A percentile compares a stretch with the other conserved stretches of the same genome.
These are phyloP conservation scores for Tolypocladium inflatum DNA, from an alignment of 2,329 filamentous ascomycete species.

Conservation along the genomic window DNA sequence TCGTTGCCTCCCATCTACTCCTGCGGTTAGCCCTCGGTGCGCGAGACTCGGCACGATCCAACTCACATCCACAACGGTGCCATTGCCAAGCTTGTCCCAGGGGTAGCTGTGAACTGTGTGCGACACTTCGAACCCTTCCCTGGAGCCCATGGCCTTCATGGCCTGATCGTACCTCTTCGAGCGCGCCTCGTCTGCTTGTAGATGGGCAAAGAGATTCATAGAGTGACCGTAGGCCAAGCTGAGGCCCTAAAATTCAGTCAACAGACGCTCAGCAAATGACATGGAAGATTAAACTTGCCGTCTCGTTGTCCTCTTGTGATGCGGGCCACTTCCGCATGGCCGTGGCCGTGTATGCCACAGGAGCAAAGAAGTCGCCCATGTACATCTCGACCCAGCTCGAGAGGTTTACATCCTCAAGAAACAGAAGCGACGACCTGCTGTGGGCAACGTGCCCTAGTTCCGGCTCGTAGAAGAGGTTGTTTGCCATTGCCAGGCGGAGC, in stretches of 20 bases:
- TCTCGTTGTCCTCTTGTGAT: conserved; percentile 24
- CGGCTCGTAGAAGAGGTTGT: conserved; percentile 30
- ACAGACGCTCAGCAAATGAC: neutral
- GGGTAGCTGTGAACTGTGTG: conserved; percentile 11
- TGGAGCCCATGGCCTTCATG: conserved; percentile 17
- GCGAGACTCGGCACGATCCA: neutral
- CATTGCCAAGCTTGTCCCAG: conserved; percentile 13
- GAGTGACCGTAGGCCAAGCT: conserved; percentile 16
- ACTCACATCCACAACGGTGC: conserved; percentile 17
- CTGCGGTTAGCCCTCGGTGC: neutral
- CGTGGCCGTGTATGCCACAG: conserved; percentile 18
- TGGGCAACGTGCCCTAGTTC: conserved; percentile 26
- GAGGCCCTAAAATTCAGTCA: conserved; percentile 9
- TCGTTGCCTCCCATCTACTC: conserved; percentile 15
- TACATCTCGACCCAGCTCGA: conserved; percentile 21
- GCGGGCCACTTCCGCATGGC: conserved; percentile 26
- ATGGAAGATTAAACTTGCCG: conserved; percentile 5
- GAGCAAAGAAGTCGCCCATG: conserved; percentile 18
- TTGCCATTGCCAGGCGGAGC: conserved; percentile 27
- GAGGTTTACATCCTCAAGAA: conserved; percentile 17
- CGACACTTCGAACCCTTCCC: conserved; percentile 12
- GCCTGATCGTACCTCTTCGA: conserved; percentile 19
- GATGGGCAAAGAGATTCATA: conserved; percentile 16
- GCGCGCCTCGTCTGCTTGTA: conserved; percentile 14
- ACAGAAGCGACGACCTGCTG: conserved; percentile 21